Percentiles rank a stretch among this genome's conserved stretches.
Conservation (phyloP, 345 rosid species). For the Raphanus sativus region DNA sequence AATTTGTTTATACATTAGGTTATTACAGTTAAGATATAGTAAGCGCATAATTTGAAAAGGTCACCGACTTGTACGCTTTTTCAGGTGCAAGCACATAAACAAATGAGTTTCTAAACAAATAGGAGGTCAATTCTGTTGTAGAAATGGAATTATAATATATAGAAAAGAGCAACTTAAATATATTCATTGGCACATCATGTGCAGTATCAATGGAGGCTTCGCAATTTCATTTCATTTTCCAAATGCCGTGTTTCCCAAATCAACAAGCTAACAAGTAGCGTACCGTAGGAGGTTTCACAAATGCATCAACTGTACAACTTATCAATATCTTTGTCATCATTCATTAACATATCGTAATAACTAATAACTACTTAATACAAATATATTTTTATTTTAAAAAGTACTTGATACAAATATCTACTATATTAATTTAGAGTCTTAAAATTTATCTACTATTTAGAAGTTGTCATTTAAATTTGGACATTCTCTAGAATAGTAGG, state of each 20-base stretch:
- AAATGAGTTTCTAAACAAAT: conserved; percentile 33
- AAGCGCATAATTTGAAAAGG: neutral
- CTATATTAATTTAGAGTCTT: no score
- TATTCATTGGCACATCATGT: neutral
- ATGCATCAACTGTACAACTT: neutral
- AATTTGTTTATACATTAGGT: neutral
- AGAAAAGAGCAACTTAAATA: neutral
- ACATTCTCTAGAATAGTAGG: no score
- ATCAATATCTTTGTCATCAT: neutral
- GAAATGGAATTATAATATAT: neutral
- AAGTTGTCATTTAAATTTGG: no score
- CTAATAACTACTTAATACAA: no score
- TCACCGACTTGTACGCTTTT: conserved; percentile 33
- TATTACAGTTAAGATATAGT: neutral
- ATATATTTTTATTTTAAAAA: no score
- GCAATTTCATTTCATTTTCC: conserved; percentile 7
- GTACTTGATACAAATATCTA: no score
- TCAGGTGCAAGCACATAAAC: conserved; percentile 20
- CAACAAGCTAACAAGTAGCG: conserved; percentile 18
- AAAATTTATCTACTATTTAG: no score
- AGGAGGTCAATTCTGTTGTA: conserved; percentile 5
- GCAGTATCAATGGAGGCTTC: neutral
- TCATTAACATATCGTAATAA: neutral
- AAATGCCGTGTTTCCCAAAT: conserved; percentile 20
- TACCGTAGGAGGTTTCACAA: conserved; percentile 6